Evolutionary conservation across 1,139 yeast species (phyloP), one percentile per base, ranked within the genome.

Genomic region (Geotrichum klebahnii): DNA sequence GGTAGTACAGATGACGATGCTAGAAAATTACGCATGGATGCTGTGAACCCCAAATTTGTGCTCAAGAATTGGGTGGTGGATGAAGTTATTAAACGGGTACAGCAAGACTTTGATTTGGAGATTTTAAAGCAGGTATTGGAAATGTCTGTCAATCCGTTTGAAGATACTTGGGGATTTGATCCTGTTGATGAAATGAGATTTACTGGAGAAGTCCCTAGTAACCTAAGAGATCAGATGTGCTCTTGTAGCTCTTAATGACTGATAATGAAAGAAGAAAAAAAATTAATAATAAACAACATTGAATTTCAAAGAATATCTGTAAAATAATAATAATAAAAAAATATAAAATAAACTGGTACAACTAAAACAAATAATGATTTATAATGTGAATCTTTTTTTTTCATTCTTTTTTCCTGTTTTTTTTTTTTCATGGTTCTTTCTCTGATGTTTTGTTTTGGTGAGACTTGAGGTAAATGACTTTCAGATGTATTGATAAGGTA

Each of bases 41-140:
- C 58, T 1, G 73, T 70, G 49, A 92, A 92, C 61, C 98, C 98
- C 2, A 63, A 78, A 35, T 90, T 92, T 61, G 75, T 86, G 14
- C 95, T 96, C 14, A 76, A 92, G 54, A 85, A 82, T 57, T 88
- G 96, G 92, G 81, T 90, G 47, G 71, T 92, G 50, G 90, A 88
- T 52, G 92, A 89, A 55, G 96, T 88, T 0, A 83, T 87, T 48
- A 59, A 57, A 2, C 51, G 58, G 14, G 72, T 67, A 5, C 58
- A 59, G 40, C 46, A 55, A 12, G 55, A 54, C 2, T 59, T 54
- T 16, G 60, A 61, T 29, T 56, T 63, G 55, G 39, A 46, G 22
- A 49, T 61, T 6, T 61, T 70, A 43, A 48, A 65, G 9, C 61
- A 64, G 20, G 73, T 69, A 3, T 56, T 67, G 44, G 46, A 54